Conservation (phyloP, 1,284 basidiomycete species). For the Microbotryum saponariae region DNA sequence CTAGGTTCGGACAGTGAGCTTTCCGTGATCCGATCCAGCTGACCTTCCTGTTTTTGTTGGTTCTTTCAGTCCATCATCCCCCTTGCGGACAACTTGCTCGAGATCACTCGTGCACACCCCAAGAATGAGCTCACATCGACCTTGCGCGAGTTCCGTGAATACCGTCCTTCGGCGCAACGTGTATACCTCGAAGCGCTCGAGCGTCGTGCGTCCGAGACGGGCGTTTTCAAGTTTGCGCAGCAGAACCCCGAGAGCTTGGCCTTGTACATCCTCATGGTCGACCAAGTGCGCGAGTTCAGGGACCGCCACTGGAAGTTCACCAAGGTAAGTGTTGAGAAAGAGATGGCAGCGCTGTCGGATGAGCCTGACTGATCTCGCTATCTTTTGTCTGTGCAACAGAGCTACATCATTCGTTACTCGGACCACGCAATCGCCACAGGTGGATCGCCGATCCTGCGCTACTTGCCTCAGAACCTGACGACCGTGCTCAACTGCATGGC, state of each 20-base stretch:
- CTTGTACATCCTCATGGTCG: constrained; percentile 37
- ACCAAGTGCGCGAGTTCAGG: constrained; percentile 38
- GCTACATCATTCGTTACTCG: constrained; percentile 37
- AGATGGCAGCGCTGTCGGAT: not conserved
- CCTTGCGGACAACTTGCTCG: constrained; percentile 37
- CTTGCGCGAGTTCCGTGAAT: constrained; percentile 38
- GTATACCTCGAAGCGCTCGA: constrained; percentile 36
- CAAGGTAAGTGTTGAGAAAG: not conserved
- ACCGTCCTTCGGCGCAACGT: constrained; percentile 35
- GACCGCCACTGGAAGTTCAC: constrained; percentile 23
- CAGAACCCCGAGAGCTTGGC: constrained; percentile 19
- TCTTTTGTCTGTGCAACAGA: not conserved
- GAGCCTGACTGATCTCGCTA: not conserved
- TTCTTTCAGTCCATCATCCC: constrained; percentile 37
- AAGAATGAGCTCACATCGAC: constrained; percentile 37
- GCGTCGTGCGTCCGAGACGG: constrained; percentile 28
- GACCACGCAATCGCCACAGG: constrained; percentile 38
- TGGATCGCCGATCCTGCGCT: constrained; percentile 36
- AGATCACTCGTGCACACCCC: constrained; percentile 37
- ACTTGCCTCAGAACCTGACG: constrained; percentile 37
- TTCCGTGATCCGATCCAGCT: not conserved
- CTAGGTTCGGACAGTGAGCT: not conserved
- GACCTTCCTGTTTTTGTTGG: not conserved
- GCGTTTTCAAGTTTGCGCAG: constrained; percentile 32
- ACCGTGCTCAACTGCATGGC: constrained; percentile 12